Conservation (phyloP, 2,329 filamentous ascomycete species). For the Thermomyces lanuginosus region DNA sequence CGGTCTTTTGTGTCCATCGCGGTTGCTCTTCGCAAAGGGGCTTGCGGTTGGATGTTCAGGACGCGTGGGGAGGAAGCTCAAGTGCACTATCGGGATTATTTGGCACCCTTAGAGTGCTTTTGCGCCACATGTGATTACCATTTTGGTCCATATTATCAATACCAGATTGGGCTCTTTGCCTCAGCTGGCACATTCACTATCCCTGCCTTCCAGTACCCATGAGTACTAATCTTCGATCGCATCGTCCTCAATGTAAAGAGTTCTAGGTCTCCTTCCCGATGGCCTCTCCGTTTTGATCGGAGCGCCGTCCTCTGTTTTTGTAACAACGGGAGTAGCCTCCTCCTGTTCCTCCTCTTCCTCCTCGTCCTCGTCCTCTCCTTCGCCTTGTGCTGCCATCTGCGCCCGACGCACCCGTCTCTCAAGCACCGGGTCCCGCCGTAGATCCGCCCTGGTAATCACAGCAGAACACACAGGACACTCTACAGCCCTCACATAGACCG, state of each 20-base stretch:
- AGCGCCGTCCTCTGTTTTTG: constrained; percentile 3
- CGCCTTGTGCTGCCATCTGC: constrained; percentile 12
- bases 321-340: constrained; percentile 4
- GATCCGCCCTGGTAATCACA: constrained; percentile 20
- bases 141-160: too few species aligned
- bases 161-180: too few species aligned
- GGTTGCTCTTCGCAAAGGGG: too few species aligned
- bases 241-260: constrained; percentile 1
- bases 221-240: constrained; percentile 3
- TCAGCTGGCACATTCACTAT: too few species aligned
- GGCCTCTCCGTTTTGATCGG: constrained; percentile 5
- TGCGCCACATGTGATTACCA: too few species aligned
- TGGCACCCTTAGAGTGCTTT: too few species aligned
- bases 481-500: constrained; percentile 15
- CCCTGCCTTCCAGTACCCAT: too few species aligned
- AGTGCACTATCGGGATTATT: too few species aligned
- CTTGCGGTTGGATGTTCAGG: too few species aligned
- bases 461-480: constrained; percentile 29
- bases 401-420: constrained; percentile 22
- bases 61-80: too few species aligned
- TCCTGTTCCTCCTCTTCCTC: constrained; percentile 11
- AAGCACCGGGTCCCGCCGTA: constrained; percentile 26
- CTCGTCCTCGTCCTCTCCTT: constrained; percentile 17
- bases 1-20: too few species aligned
- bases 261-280: too few species aligned